These are phyloP conservation scores for Postia placenta DNA, from an alignment of 768 basidiomycete genomes.

Conservation along the genomic window DNA sequence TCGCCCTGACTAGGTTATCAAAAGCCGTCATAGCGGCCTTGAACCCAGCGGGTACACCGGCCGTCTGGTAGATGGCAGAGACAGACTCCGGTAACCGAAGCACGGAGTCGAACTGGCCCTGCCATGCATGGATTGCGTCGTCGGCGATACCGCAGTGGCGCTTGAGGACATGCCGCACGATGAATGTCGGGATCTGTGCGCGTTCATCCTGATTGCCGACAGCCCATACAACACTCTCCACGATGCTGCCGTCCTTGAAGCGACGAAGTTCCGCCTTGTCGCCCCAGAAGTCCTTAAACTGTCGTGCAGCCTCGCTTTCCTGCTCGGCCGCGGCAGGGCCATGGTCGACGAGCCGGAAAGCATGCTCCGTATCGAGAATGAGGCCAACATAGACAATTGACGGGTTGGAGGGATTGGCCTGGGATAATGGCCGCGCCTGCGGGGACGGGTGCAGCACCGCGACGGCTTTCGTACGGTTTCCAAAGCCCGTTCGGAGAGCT, in stretches of 20 bases:
- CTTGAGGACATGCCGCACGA: constrained; percentile 68
- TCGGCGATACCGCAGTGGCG: constrained; percentile 67
- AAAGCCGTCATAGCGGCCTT: constrained; percentile 75
- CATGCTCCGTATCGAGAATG: constrained; percentile 62
- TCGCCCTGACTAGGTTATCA: constrained; percentile 64
- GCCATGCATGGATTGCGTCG: constrained; percentile 51
- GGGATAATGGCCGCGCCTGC: constrained; percentile 39
- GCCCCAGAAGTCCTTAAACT: constrained; percentile 88
- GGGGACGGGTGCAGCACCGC: constrained; percentile 52
- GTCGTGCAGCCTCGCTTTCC: constrained; percentile 40
- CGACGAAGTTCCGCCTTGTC: constrained; percentile 85
- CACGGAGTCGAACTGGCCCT: constrained; percentile 49
- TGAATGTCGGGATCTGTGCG: constrained; percentile 64
- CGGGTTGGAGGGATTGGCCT: constrained; percentile 47
- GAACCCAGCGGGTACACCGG: constrained; percentile 46
- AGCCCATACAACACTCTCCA: constrained; percentile 97
- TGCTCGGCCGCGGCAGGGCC: constrained; percentile 73
- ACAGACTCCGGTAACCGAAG: constrained; percentile 55
- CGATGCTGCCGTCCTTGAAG: constrained; percentile 93
- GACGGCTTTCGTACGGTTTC: constrained; percentile 62
- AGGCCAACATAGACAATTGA: constrained; percentile 65
- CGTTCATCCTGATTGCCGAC: constrained; percentile 76
- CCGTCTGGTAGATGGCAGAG: constrained; percentile 31
- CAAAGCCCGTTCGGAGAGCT: constrained; percentile 59
- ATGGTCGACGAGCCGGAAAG: constrained; percentile 85